phyloP scores from a whole-genome alignment of 2,329 filamentous ascomycete species.

The Aspergillus sp. region DNA sequence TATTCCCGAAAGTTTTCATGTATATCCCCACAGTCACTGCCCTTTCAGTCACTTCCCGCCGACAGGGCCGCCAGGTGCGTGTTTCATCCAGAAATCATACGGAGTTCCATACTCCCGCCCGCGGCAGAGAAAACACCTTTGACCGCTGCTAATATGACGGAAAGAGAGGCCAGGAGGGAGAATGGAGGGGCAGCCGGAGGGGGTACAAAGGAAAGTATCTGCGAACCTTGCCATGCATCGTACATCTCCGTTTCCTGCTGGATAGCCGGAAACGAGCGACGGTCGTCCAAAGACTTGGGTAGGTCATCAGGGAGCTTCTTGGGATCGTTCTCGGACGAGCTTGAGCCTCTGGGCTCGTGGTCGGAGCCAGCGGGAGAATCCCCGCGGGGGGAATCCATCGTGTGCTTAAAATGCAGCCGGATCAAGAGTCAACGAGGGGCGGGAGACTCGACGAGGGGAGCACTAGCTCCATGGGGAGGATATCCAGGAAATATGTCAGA shows the following conservation, averaged over 20 bases:
- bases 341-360: constrained; percentile 15
- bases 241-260: constrained; percentile 93
- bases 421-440: constrained; percentile 17
- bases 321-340: constrained; percentile 19
- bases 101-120: neutral
- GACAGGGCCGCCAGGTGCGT: neutral
- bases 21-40: neutral
- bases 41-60: neutral
- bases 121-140: neutral
- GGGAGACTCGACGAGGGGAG: constrained; percentile 12
- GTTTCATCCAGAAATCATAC: neutral
- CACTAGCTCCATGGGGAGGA: constrained; percentile 23
- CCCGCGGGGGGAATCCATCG: constrained; percentile 38
- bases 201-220: constrained; percentile 15
- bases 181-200: neutral
- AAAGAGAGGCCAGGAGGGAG: neutral
- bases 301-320: constrained; percentile 73
- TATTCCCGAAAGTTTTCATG: neutral
- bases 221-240: constrained; percentile 93
- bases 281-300: constrained; percentile 87
- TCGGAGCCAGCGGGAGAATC: constrained; percentile 29
- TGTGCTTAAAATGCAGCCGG: constrained; percentile 2
- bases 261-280: constrained; percentile 65
- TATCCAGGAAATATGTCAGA: neutral
- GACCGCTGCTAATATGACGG: neutral